These are phyloP conservation scores for Metarhizium brunneum DNA, from an alignment of 2,329 filamentous ascomycete species.

Conservation along the genomic window DNA sequence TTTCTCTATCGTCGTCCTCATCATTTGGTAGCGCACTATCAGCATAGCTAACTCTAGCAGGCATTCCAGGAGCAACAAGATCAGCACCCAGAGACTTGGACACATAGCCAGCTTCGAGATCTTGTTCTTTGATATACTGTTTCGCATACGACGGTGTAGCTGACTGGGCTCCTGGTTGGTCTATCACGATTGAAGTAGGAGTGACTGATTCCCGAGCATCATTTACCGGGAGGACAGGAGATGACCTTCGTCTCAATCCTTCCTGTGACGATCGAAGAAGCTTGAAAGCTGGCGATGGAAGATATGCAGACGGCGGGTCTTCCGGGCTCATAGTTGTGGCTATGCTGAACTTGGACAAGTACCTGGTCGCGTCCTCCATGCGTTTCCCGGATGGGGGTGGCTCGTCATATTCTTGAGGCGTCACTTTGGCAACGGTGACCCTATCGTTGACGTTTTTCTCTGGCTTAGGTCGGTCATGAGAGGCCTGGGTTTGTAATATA, in stretches of 20 bases:
- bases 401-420: background rate
- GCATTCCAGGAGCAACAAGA: background rate
- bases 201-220: background rate
- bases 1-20: slow-evolving; percentile 23
- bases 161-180: background rate
- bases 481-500: background rate
- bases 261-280: slow-evolving; percentile 11
- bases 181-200: background rate
- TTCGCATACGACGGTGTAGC: background rate
- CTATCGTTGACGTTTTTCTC: background rate
- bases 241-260: slow-evolving; percentile 35
- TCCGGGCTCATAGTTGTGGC: slow-evolving; percentile 14
- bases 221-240: slow-evolving; percentile 35
- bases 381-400: background rate
- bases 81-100: background rate
- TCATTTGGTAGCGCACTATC: slow-evolving; percentile 4
- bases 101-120: background rate
- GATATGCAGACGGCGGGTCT: slow-evolving; percentile 4
- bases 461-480: background rate
- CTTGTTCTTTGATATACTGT: background rate
- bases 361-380: slow-evolving; percentile 1
- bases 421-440: background rate
- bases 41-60: background rate
- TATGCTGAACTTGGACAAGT: slow-evolving; percentile 22
- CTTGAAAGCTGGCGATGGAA: slow-evolving; percentile 2